Conservation (phyloP, 805 yeast genomes). For the Wickerhamiella vanderwaltii region DNA sequence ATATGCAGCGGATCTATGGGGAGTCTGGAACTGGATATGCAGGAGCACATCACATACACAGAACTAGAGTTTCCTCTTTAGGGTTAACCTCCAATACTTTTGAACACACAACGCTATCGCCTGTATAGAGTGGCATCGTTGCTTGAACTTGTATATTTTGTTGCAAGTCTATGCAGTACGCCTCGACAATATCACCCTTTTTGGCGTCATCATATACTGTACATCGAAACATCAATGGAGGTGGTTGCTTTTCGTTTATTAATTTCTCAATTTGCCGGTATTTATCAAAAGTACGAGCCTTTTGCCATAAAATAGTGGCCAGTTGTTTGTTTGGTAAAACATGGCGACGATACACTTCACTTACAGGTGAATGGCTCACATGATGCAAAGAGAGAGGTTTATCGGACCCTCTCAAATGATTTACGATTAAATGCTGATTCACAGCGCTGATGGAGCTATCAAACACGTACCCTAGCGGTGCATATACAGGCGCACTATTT, state of each 20-base stretch:
- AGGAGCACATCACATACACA: no score
- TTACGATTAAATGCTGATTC: conserved; percentile 14
- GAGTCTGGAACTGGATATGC: no score
- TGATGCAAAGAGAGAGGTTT: background rate
- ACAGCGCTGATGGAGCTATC: conserved; percentile 19
- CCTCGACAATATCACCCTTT: background rate
- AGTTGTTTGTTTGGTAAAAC: conserved; percentile 3
- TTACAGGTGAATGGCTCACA: background rate
- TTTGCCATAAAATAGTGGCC: background rate
- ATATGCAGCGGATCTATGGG: no score
- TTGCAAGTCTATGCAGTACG: conserved; percentile 2
- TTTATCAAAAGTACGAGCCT: background rate
- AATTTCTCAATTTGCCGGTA: background rate
- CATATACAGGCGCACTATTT: conserved; percentile 13
- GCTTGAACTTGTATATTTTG: conserved; percentile 2
- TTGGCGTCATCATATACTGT: background rate
- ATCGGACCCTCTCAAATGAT: background rate
- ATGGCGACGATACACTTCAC: background rate
- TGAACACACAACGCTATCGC: conserved; percentile 34
- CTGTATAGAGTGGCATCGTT: background rate
- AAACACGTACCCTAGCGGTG: conserved; percentile 17
- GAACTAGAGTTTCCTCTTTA: no score
- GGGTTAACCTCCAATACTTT: conserved; percentile 35
- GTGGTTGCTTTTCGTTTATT: no score
- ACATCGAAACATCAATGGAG: background rate